Evolutionary conservation across 2,329 filamentous ascomycete genomes (phyloP).

Genomic region (Mycosphaerella arachidis): DNA sequence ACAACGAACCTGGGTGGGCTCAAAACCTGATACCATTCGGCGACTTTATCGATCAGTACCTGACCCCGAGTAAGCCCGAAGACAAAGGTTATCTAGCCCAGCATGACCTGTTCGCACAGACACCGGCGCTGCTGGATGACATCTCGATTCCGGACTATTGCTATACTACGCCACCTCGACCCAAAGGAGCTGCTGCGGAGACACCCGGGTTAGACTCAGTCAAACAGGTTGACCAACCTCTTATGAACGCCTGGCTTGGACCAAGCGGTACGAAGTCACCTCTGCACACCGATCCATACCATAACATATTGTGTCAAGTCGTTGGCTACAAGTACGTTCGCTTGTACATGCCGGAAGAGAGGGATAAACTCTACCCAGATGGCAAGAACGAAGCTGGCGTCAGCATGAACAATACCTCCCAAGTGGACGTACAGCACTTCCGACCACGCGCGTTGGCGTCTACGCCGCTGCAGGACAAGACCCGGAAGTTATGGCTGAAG

Average conservation of each 20-base stretch:
- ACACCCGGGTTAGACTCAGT: conserved; percentile 20
- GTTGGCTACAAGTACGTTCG: conserved; percentile 90
- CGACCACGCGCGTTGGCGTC: background rate
- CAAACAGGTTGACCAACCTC: conserved; percentile 49
- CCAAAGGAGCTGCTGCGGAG: conserved; percentile 32
- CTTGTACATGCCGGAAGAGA: conserved; percentile 68
- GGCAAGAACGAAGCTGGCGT: conserved; percentile 62
- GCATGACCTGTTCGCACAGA: conserved; percentile 78
- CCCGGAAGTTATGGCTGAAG: conserved; percentile 24
- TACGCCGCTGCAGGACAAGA: background rate
- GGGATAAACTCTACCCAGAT: conserved; percentile 56
- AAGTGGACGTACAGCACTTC: conserved; percentile 57
- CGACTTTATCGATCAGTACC: conserved; percentile 62
- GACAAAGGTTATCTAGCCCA: conserved; percentile 79
- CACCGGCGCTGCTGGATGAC: conserved; percentile 70
- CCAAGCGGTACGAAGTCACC: conserved; percentile 85
- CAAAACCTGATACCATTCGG: conserved; percentile 74
- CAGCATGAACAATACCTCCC: conserved; percentile 88
- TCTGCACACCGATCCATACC: conserved; percentile 87
- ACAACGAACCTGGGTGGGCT: conserved; percentile 79
- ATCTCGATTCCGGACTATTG: conserved; percentile 80
- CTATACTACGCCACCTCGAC: conserved; percentile 62
- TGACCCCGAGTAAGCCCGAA: conserved; percentile 39
- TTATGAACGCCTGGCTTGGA: conserved; percentile 90
- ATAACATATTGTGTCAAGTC: conserved; percentile 86